Conservation (phyloP, 2,329 filamentous ascomycete genomes). For the Apiospora hydei region DNA sequence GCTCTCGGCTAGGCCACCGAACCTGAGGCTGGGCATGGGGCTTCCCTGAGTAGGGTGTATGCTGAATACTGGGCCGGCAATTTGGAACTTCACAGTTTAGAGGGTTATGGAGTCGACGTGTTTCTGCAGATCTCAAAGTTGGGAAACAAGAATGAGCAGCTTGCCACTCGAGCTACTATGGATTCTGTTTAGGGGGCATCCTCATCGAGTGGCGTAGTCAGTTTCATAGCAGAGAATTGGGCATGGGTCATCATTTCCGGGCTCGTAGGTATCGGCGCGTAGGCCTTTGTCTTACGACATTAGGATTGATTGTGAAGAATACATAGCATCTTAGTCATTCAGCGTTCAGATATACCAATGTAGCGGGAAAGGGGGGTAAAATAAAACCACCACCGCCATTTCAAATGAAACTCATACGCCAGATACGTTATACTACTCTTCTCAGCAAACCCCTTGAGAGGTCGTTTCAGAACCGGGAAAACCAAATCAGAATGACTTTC, state of each 20-base stretch:
- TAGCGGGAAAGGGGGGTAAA: not conserved
- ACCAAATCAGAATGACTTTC: not conserved
- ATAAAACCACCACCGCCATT: not conserved
- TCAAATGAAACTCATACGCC: not conserved
- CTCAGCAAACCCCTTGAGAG: too few relatives aligned
- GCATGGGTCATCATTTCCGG: not conserved
- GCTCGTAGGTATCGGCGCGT: not conserved
- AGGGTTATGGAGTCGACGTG: conserved; percentile 94
- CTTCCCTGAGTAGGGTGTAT: conserved; percentile 90
- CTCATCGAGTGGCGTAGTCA: not conserved
- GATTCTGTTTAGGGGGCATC: conserved; percentile 67
- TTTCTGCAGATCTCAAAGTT: conserved; percentile 96
- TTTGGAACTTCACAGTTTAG: conserved; percentile 87
- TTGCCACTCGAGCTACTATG: conserved; percentile 79
- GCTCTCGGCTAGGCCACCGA: conserved; percentile 82
- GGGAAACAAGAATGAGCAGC: conserved; percentile 96
- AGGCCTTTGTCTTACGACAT: not conserved
- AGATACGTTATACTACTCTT: not conserved
- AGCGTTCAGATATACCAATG: conserved; percentile 7
- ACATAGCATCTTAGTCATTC: not conserved
- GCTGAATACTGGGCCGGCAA: conserved; percentile 98
- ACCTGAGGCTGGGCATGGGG: conserved; percentile 89
- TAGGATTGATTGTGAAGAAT: not conserved
- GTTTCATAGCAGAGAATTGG: not conserved
- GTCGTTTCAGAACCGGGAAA: not conserved